Evolutionary conservation across 2,329 filamentous ascomycete genomes (phyloP).

Genomic region (Fusarium denticulatum): DNA sequence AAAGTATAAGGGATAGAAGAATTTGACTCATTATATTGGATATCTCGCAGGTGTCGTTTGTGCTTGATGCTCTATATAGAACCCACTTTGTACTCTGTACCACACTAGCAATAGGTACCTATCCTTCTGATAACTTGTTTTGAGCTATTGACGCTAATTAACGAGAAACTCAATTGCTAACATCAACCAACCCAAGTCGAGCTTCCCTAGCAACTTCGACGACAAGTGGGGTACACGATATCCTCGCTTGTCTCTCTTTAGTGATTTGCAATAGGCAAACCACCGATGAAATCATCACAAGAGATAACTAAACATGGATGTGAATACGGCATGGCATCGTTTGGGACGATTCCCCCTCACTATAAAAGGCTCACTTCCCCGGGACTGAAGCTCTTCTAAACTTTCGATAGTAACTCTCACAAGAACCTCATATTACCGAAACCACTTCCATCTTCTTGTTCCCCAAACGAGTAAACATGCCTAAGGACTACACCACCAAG

Average conservation of each 20-base stretch:
- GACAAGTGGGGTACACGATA: background rate
- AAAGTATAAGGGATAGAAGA: no score
- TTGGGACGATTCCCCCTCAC: background rate
- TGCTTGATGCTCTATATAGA: background rate
- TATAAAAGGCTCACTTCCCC: background rate
- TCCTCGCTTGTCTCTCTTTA: background rate
- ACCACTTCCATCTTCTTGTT: background rate
- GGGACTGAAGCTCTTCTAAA: background rate
- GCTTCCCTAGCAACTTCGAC: background rate
- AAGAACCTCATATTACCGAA: background rate
- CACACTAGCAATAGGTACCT: background rate
- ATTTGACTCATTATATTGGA: no score
- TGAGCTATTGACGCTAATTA: background rate
- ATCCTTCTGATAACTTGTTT: no score
- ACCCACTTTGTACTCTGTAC: no score
- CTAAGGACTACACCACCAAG: conserved; percentile 54
- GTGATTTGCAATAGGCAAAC: background rate
- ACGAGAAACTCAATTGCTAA: background rate
- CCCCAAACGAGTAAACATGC: conserved; percentile 17
- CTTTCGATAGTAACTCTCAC: background rate
- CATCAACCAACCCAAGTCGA: background rate
- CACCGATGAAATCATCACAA: background rate
- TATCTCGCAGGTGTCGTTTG: background rate
- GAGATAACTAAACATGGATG: background rate
- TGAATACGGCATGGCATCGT: background rate